Conservation (phyloP, 345 rosid genomes). For the Draba incana region DNA sequence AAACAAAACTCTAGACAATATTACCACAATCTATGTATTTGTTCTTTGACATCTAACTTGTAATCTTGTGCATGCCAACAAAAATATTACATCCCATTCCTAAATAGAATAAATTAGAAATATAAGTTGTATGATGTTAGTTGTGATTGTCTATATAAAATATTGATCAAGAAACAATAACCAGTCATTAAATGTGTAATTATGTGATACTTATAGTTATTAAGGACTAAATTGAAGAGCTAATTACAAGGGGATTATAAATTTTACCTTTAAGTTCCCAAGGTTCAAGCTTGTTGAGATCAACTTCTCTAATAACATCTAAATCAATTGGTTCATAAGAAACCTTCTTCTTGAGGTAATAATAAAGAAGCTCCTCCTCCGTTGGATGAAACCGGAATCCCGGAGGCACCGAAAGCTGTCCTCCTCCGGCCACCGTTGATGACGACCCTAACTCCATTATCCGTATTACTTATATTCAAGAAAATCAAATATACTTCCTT, state of each 20-base stretch:
- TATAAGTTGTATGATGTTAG: neutral
- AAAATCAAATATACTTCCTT: constrained; percentile 21
- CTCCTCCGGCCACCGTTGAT: constrained; percentile 61
- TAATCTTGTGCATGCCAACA: constrained; percentile 35
- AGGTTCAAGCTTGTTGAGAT: constrained; percentile 98
- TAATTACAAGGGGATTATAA: constrained; percentile 17
- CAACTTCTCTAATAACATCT: constrained; percentile 93
- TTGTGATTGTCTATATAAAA: constrained; percentile 6
- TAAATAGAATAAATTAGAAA: constrained; percentile 3
- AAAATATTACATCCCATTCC: neutral
- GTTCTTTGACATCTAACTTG: constrained; percentile 45
- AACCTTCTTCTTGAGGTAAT: constrained; percentile 92
- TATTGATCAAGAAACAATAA: constrained; percentile 15
- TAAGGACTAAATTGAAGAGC: constrained; percentile 6
- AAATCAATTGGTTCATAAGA: constrained; percentile 94
- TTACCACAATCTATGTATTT: constrained; percentile 34
- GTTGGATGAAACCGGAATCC: constrained; percentile 98
- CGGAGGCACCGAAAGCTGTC: constrained; percentile 85
- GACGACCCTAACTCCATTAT: constrained; percentile 45
- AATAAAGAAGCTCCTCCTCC: constrained; percentile 92
- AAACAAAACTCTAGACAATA: constrained; percentile 40
- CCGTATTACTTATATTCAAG: constrained; percentile 16
- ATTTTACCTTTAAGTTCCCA: constrained; percentile 94
- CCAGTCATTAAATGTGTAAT: constrained; percentile 12
- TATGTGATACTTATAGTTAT: constrained; percentile 24